phyloP scores from a whole-genome alignment of 768 basidiomycete species.

The Boletus insuetus region DNA sequence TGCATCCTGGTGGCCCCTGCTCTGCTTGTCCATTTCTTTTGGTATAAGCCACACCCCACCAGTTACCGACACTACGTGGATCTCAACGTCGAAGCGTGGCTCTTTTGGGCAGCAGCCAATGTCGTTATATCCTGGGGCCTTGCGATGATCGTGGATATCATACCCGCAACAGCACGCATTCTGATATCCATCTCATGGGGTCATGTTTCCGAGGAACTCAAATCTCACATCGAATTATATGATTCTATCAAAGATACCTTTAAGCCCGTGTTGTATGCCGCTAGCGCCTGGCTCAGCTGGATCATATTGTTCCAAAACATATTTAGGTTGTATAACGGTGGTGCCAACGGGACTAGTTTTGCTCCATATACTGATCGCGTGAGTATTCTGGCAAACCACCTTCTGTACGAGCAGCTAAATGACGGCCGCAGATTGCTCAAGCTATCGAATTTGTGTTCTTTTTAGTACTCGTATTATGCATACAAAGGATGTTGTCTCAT shows the following conservation, averaged over 20 bases:
- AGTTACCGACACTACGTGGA: constrained; percentile 56
- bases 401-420: neutral
- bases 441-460: constrained; percentile 76
- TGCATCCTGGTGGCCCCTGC: constrained; percentile 59
- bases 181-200: constrained; percentile 66
- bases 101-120: constrained; percentile 81
- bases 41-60: constrained; percentile 60
- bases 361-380: constrained; percentile 63
- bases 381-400: constrained; percentile 12
- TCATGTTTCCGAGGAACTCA: constrained; percentile 67
- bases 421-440: constrained; percentile 47
- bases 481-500: constrained; percentile 69
- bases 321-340: constrained; percentile 50
- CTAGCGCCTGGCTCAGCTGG: constrained; percentile 71
- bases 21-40: constrained; percentile 64
- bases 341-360: constrained; percentile 40
- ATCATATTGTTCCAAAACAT: constrained; percentile 69
- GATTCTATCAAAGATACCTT: constrained; percentile 64
- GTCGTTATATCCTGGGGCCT: constrained; percentile 77
- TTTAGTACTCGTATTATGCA: constrained; percentile 58
- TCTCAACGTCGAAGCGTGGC: constrained; percentile 71
- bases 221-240: constrained; percentile 66
- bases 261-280: constrained; percentile 73
- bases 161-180: constrained; percentile 54
- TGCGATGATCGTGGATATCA: constrained; percentile 65